Evolutionary conservation across 73 alveolate species (phyloP), one percentile per base, ranked within the genome.

Genomic region (Tetrahymena malaccensis): DNA sequence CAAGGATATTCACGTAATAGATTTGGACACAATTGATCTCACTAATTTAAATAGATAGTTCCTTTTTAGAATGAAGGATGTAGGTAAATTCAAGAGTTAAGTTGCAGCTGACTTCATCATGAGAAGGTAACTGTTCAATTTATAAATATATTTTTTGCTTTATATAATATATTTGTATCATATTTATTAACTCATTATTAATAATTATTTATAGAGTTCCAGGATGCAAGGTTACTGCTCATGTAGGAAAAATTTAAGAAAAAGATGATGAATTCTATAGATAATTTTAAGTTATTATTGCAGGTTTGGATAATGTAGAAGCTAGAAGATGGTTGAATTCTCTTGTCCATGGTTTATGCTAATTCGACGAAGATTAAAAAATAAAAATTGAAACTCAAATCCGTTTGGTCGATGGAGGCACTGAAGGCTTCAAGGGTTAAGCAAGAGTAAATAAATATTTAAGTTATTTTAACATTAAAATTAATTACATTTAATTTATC

Each of bases 391-490:
- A 96, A 44, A 94, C 99, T 83, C 94, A 97, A 31, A 93, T 40
- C 85, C 70, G 99, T 5, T 98, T 98, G 38, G 97, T 99, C 25
- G 99, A 99, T 97, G 99, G 99, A n/a, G 99, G 99, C 56, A 99
- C 99, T 4, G 99, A 99, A 97, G 99, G 99, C 58, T 99, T 99
- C 96, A 98, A 98, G 94, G 99, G 99, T 10, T 99, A 99, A 96
- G 99, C 99, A 13, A 97, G 99, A 94, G 99, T 99, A 55, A 99
- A 70, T 50, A 37, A 37, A 11, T 16, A 37, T 0, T 4, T 3
- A 35, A 10, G 58, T 12, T 17, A 13, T 37, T 84, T 22, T 35
- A 35, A 35, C 43, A 35, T 6, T 35, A 35, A 35, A 6, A 35
- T 35, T 35, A 35, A 35, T 4, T 35, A 6, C 43, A 35, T 35